Conservation (phyloP, 2,329 filamentous ascomycete genomes). For the Aspergillus piperis region DNA sequence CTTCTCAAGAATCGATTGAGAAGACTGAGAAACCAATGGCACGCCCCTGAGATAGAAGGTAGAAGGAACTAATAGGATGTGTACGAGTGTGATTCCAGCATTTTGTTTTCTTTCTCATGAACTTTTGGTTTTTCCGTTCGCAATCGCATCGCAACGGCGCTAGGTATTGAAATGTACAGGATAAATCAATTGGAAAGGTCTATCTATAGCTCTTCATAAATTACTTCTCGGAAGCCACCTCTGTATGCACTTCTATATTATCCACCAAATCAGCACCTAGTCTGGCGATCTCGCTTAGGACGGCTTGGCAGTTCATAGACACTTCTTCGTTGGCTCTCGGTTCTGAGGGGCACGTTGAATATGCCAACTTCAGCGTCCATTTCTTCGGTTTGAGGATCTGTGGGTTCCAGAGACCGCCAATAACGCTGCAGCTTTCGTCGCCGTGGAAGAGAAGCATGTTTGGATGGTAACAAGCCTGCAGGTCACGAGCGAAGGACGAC, state of each 20-base stretch:
- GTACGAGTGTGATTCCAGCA: constrained; percentile 19
- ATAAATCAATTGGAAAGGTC: constrained; percentile 9
- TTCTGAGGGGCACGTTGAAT: constrained; percentile 36
- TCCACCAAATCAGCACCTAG: constrained; percentile 65
- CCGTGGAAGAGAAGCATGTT: constrained; percentile 80
- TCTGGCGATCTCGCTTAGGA: constrained; percentile 49
- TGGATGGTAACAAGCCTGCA: constrained; percentile 67
- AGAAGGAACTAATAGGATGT: constrained; percentile 20
- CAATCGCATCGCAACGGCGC: constrained; percentile 37
- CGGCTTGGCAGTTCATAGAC: constrained; percentile 42
- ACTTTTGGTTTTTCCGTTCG: constrained; percentile 5
- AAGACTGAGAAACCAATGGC: constrained; percentile 45
- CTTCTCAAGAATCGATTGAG: constrained; percentile 63
- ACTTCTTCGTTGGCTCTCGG: constrained; percentile 25
- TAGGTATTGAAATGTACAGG: constrained; percentile 18
- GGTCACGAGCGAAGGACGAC: constrained; percentile 64
- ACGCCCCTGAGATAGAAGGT: constrained; percentile 17
- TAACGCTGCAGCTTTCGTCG: constrained; percentile 55
- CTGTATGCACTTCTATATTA: constrained; percentile 58
- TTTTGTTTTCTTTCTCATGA: constrained; percentile 11
- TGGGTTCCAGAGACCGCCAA: constrained; percentile 69
- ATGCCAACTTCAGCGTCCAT: constrained; percentile 41
- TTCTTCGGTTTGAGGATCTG: constrained; percentile 31
- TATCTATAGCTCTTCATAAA: constrained; percentile 11
- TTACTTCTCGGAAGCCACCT: constrained; percentile 16